Evolutionary conservation across 2,329 filamentous ascomycete species (phyloP).

Genomic region (Colletotrichum musicola): DNA sequence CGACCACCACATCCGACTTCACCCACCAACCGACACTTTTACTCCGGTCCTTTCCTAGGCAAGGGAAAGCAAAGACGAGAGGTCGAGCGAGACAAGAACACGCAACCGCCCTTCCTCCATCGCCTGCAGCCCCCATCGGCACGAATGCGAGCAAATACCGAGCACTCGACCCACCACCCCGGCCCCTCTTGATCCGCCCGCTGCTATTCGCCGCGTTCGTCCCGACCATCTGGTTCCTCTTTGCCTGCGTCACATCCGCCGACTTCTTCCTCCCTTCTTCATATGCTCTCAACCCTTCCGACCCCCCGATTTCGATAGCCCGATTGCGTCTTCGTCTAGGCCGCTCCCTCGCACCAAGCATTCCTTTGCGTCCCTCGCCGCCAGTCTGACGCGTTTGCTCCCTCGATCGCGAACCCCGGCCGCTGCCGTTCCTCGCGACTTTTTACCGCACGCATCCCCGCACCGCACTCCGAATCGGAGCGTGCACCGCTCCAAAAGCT

Average conservation of each 20-base stretch:
- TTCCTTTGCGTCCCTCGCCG: constrained; percentile 14
- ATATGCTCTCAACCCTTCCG: constrained; percentile 7
- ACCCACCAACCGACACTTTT: too few relatives aligned
- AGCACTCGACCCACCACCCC: constrained; percentile 25
- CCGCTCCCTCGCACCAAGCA: constrained; percentile 31
- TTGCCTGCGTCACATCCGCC: constrained; percentile 34
- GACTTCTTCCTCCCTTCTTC: constrained; percentile 24
- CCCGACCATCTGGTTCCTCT: constrained; percentile 35
- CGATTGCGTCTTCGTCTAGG: constrained; percentile 13
- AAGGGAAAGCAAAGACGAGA: too few relatives aligned
- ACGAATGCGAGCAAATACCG: constrained; percentile 28
- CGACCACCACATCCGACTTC: background rate
- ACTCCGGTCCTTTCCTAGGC: too few relatives aligned
- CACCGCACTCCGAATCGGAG: constrained; percentile 25
- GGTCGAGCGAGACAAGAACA: too few relatives aligned
- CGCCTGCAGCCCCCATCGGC: constrained; percentile 16
- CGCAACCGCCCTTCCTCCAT: background rate
- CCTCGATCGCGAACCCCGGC: constrained; percentile 7
- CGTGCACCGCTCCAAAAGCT: background rate
- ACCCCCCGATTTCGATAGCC: constrained; percentile 15
- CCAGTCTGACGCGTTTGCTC: constrained; percentile 19
- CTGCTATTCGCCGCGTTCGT: constrained; percentile 33
- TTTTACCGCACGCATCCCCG: constrained; percentile 25
- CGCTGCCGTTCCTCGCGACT: constrained; percentile 8
- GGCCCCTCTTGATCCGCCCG: constrained; percentile 29